Base-by-base conservation (phyloP, 768 basidiomycete species). In the Phanerodontia chrysosporium region DNA sequence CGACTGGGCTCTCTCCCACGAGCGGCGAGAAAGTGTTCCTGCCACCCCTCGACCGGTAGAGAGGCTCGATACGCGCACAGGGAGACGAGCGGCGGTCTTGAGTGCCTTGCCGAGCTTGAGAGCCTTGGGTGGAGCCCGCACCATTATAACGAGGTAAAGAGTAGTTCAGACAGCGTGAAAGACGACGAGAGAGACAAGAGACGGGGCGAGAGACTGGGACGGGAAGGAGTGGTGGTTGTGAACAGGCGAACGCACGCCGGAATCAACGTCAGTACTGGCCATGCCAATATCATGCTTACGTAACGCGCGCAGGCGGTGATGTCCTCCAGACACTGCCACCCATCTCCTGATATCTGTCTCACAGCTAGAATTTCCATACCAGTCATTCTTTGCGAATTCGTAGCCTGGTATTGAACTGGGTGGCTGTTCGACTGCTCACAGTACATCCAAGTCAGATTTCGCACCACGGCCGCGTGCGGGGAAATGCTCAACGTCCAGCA, bases 1-100 rank as follows among this genome's bases (percentile, higher is more conserved):
- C 86, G 58, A 89, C 66, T 1, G 91, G 89, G 0, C 72, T 72
- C 69, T 92, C 90, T 18, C 87, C 87, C 0, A 79, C 78, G 2
- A 71, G 63, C 0, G 87, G 85, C 0, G 72, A 69, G 63, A 76
- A 69, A 9, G 69, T 53, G 49, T 68, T 72, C 24, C 74, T 71
- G 39, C 39, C 39, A 42, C 39, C 39, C 18, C 39, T 42, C n/a
- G n/a, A 18, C 39, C 39, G 9, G 39, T 42, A 8, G 39, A 7
- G 16, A 73, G 74, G 4, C 76, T 72, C 2, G 77, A 74, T 54
- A 79, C 78, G 18, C 79, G 78, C 0, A 74, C 73, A 13, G 84
- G 83, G 32, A 86, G 72, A 0, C 77, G 75, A 10, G 84, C 83
- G 1, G 85, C 85, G 8, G 77, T 76, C 67, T 81, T 83, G 72